Evolutionary conservation across 192 early-diverging fungal species (phyloP), one percentile per base, ranked within the genome.

Genomic region (Backusella psychrophila): DNA sequence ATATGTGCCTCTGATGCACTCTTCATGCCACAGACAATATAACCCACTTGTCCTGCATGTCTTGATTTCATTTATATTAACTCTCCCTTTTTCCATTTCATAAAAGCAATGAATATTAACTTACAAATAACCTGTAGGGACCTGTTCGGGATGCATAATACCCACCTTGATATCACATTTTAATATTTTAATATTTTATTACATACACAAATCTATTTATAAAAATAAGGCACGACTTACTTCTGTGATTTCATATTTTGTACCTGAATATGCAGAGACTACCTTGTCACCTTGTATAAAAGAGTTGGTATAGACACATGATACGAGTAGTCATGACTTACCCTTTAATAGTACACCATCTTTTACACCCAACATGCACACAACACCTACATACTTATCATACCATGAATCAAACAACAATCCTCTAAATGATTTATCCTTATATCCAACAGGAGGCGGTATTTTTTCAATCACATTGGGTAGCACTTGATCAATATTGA

Each of bases 361-460:
- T 31, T 91, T 87, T 5, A 99, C 88, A 5, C 95, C 94, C 81
- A 99, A 83, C 79, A 99, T 84, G 80, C 95, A 97, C 29, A 99
- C 91, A n/a, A 98, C 97, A 36, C 97, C 97, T 0, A 96, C 91
- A 82, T 97, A 99, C n/a, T 90, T 90, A 81, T 99, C 96, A 81
- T 97, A 96, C 96, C 96, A 99, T 31, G 93, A 94, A 79, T 99
- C 97, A 78, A 99, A 99, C 38, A 99, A 81, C n/a, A 99, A 87
- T 2, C 92, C 92, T 74, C 92, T 91, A 77, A 99, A 91, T 17
- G 95, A 92, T 70, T 83, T 87, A 2, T 84, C 82, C 8, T 82
- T 75, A 77, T 88, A 85, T 23, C 91, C 94, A 9, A 44, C 74
- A 7, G 96, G 96, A 14, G 87, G 84, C 41, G 95, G 94, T 12